phyloP scores from a whole-genome alignment of 257 asterid genomes.

The Phtheirospermum japonicum region DNA sequence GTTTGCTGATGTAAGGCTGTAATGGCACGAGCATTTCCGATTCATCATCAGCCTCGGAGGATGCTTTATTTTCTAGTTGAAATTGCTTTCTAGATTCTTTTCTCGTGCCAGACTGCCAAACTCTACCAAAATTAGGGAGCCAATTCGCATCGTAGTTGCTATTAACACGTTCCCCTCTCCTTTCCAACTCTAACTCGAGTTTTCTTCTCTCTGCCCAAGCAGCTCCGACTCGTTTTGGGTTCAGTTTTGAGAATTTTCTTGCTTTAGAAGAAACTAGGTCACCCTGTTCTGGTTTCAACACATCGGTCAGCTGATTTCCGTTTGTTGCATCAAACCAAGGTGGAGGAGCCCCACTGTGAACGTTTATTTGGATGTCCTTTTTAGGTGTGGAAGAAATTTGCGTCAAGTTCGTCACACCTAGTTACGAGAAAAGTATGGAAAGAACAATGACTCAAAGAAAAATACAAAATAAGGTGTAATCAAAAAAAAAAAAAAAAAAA shows the following conservation, averaged over 20 bases:
- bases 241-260: slow-evolving; percentile 59
- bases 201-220: slow-evolving; percentile 98
- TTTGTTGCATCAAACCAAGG: slow-evolving; percentile 67
- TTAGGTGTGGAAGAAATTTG: slow-evolving; percentile 41
- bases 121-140: slow-evolving; percentile 96
- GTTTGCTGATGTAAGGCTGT: slow-evolving; percentile 91
- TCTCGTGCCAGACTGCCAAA: slow-evolving; percentile 94
- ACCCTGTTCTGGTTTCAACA: slow-evolving; percentile 29
- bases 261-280: slow-evolving; percentile 33
- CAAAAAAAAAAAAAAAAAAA: too few species aligned
- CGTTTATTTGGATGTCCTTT: slow-evolving; percentile 56
- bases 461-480: background rate
- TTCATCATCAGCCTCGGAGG: slow-evolving; percentile 40
- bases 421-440: slow-evolving; percentile 14
- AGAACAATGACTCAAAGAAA: background rate
- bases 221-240: slow-evolving; percentile 95
- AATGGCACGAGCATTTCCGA: slow-evolving; percentile 40
- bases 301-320: slow-evolving; percentile 35
- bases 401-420: slow-evolving; percentile 42
- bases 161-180: slow-evolving; percentile 57
- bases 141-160: slow-evolving; percentile 56
- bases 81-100: slow-evolving; percentile 84
- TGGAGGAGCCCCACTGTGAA: slow-evolving; percentile 91
- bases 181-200: slow-evolving; percentile 80
- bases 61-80: slow-evolving; percentile 42